Evolutionary conservation across 148 eudicot genomes (phyloP).

Genomic region (Dysphania ambrosioides): DNA sequence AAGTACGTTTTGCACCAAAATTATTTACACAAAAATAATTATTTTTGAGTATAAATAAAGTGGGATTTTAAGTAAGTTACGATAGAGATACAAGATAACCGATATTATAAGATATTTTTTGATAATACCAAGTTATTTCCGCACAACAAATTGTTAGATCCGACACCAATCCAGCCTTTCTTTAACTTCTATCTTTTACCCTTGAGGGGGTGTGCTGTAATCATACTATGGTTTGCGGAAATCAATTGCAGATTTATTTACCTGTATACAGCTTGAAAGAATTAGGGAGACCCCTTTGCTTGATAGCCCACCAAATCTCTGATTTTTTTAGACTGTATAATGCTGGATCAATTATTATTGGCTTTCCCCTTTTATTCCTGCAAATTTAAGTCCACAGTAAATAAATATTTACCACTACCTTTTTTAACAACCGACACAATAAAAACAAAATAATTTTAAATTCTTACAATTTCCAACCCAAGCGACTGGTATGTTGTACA

Average conservation of each 20-base stretch:
- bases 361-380: conserved; percentile 91
- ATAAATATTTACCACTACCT: neutral
- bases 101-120: no score
- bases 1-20: no score
- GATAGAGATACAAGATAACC: no score
- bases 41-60: no score
- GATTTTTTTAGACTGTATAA: conserved; percentile 73
- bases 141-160: no score
- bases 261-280: conserved; percentile 95
- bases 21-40: no score
- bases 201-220: no score
- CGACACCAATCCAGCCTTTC: no score
- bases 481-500: conserved; percentile 67
- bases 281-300: conserved; percentile 87
- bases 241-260: conserved; percentile 14
- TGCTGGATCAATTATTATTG: conserved; percentile 85
- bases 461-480: conserved; percentile 93
- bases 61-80: no score
- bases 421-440: conserved; percentile 9
- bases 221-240: no score
- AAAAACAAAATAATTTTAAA: neutral
- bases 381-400: neutral
- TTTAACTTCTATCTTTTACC: no score
- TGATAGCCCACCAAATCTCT: conserved; percentile 81
- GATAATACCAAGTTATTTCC: no score